phyloP scores from a whole-genome alignment of 768 basidiomycete genomes.

The Boletellus emodensis region DNA sequence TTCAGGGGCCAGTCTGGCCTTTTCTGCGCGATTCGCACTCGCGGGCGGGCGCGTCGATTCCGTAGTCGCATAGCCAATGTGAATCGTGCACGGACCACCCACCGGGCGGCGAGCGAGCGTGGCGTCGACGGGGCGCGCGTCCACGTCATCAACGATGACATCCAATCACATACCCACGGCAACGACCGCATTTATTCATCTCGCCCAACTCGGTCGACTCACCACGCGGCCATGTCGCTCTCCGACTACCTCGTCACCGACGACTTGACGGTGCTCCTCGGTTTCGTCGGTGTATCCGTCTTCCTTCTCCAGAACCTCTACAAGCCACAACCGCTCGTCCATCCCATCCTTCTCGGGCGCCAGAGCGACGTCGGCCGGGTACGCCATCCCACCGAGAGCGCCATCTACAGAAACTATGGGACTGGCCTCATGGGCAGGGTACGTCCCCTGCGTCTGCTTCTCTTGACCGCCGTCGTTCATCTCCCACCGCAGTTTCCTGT shows the following conservation, averaged over 20 bases:
- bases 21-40: no score
- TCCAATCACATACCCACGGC: neutral
- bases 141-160: neutral
- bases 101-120: no score
- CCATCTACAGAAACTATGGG: conserved; percentile 87
- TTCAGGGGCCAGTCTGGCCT: no score
- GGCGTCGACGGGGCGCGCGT: no score
- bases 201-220: neutral
- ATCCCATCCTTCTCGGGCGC: conserved; percentile 88
- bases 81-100: neutral
- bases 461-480: conserved; percentile 2
- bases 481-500: conserved; percentile 56
- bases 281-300: conserved; percentile 69
- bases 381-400: conserved; percentile 76
- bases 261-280: conserved; percentile 74
- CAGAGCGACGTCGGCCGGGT: conserved; percentile 89
- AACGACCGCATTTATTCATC: neutral
- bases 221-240: conserved; percentile 35
- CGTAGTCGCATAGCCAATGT: no score
- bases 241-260: conserved; percentile 67
- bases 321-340: conserved; percentile 80
- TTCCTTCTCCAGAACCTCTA: conserved; percentile 76
- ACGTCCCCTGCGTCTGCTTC: conserved; percentile 34
- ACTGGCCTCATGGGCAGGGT: conserved; percentile 81
- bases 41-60: no score